These are phyloP conservation scores for Nevesoporus exiguus DNA, from an alignment of 768 basidiomycete species.

Conservation along the genomic window DNA sequence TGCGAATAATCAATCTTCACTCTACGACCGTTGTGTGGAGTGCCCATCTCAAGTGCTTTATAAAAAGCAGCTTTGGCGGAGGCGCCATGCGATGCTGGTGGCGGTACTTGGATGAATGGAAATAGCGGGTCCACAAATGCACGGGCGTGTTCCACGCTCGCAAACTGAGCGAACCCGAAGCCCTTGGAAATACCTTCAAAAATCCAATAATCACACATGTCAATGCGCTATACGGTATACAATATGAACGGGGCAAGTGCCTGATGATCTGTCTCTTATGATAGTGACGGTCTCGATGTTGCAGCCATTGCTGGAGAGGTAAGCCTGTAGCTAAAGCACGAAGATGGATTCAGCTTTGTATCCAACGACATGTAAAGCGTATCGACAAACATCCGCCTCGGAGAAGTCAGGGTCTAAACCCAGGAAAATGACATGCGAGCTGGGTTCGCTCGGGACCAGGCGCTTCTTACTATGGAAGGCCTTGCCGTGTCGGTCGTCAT, in stretches of 20 bases:
- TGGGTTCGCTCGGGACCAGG: slow-evolving; percentile 78
- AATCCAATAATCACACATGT: slow-evolving; percentile 66
- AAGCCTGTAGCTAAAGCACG: slow-evolving; percentile 68
- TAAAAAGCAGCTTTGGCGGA: slow-evolving; percentile 68
- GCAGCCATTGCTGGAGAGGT: slow-evolving; percentile 68
- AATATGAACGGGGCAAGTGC: slow-evolving; percentile 85
- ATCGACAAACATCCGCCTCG: slow-evolving; percentile 82
- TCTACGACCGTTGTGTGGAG: slow-evolving; percentile 73
- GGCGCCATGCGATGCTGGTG: slow-evolving; percentile 83
- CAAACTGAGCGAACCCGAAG: slow-evolving; percentile 96
- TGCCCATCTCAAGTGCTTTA: slow-evolving; percentile 68
- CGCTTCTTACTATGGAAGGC: slow-evolving; percentile 64
- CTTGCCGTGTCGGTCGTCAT: slow-evolving; percentile 47
- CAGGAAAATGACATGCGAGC: slow-evolving; percentile 92
- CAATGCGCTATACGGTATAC: slow-evolving; percentile 63
- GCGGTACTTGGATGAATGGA: slow-evolving; percentile 91
- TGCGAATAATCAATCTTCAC: slow-evolving; percentile 97
- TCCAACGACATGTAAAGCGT: slow-evolving; percentile 33
- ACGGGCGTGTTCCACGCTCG: slow-evolving; percentile 79
- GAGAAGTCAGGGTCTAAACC: slow-evolving; percentile 90
- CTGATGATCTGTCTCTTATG: slow-evolving; percentile 94
- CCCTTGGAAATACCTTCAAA: slow-evolving; percentile 89
- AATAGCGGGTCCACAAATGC: slow-evolving; percentile 89
- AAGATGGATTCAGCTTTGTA: slow-evolving; percentile 35
- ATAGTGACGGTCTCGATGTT: slow-evolving; percentile 87